Evolutionary conservation across 345 rosid species (phyloP), one percentile per base, ranked within the genome.

Genomic region (Populus simonii): DNA sequence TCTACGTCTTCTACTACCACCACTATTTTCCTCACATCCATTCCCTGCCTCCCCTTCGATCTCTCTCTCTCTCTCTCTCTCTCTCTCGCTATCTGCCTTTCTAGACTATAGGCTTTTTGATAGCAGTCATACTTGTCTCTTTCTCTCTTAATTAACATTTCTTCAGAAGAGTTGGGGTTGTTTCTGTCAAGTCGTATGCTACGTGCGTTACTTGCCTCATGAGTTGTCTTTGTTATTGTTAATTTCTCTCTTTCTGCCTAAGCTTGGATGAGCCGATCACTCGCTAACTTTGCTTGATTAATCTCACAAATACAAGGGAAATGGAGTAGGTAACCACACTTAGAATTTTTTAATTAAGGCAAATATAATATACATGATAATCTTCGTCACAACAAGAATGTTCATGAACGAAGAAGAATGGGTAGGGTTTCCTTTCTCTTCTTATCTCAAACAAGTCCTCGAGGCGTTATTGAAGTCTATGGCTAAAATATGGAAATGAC

Each of bases 1-100:
- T 83, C 89, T 47, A 41, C 82, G 68, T 87, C 89, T 80, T 87
- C 89, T 11, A 87, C 89, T 31, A 87, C 73, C 35, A 87, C 89
- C 74, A 53, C 87, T 71, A 87, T 85, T 76, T 76, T 87, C 73
- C 87, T 81, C 72, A 5, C 78, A 6, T 85, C 89, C 89, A 84
- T 84, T 13, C n/a, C 73, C 33, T 36, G 22, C 69, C 41, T 57
- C 22, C 57, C 29, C 16, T 25, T 27, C 49, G 7, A 10, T 4
- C 22, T 22, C 76, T 31, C 72, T 6, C 29, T 16, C 33, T 65
- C 35, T 17, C 36, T 65, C 31, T 78, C 57, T 57, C 72, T 71
- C 49, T 71, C 49, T 31, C 31, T 33, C 35, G 35, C 72, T 71
- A 27, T 78, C 43, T 15, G 47, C 17, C 16, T 63, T 31, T 17